phyloP scores from a whole-genome alignment of 164 flowering plant species.

The Umbilicus rupestris region DNA sequence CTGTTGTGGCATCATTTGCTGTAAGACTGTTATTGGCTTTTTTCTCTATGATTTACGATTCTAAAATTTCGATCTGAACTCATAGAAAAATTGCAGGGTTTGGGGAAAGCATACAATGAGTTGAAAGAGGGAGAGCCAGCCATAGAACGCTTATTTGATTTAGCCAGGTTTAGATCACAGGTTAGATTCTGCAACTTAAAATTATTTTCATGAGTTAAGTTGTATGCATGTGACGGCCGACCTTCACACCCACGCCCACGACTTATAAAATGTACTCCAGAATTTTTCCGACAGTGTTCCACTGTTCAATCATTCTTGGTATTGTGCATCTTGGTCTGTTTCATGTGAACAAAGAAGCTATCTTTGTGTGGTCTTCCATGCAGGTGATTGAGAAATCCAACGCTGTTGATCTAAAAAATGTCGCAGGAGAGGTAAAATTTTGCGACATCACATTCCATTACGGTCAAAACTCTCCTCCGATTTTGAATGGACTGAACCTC shows the following conservation, averaged over 20 bases:
- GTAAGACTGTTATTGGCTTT: neutral
- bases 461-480: conserved; percentile 46
- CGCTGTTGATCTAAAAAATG: conserved; percentile 47
- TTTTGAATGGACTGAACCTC: conserved; percentile 61
- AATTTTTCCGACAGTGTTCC: neutral
- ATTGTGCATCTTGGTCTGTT: too few species aligned
- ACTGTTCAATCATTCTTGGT: neutral
- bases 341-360: neutral
- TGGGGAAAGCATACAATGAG: conserved; percentile 95
- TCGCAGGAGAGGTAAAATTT: conserved; percentile 68
- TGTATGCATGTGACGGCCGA: neutral
- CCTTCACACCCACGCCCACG: neutral
- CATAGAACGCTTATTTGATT: conserved; percentile 71
- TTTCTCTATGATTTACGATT: conserved; percentile 19
- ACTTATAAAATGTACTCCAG: neutral
- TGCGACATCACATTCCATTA: conserved; percentile 59
- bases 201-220: neutral
- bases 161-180: conserved; percentile 54
- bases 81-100: conserved; percentile 54
- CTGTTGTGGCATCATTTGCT: neutral
- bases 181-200: conserved; percentile 23
- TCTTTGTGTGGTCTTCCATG: conserved; percentile 5
- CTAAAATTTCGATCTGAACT: conserved; percentile 27
- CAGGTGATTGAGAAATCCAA: conserved; percentile 64
- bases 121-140: conserved; percentile 95